Evolutionary conservation across 345 rosid genomes (phyloP).

Genomic region (Populus pruinosa): DNA sequence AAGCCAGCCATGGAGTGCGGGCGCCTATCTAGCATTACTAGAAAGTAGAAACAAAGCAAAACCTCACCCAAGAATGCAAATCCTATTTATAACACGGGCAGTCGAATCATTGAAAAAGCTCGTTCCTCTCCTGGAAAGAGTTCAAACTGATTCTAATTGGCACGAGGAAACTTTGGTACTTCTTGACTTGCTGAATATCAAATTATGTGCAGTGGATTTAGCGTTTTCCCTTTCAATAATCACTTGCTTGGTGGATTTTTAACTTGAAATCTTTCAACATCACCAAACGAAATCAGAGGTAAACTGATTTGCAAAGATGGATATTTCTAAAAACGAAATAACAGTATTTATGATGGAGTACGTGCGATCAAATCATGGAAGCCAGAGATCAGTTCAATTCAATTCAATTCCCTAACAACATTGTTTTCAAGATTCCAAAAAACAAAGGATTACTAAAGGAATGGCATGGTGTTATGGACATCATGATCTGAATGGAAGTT

Average conservation of each 20-base stretch:
- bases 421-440: conserved; percentile 1
- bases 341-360: background rate
- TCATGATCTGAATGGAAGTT: background rate
- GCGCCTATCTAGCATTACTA: background rate
- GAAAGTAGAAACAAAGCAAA: background rate
- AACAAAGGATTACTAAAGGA: background rate
- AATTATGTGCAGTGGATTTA: background rate
- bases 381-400: background rate
- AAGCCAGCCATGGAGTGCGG: no score
- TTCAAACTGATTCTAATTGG: conserved; percentile 19
- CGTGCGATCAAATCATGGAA: background rate
- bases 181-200: conserved; percentile 27
- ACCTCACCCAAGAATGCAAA: conserved; percentile 19
- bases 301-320: background rate
- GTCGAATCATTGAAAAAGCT: background rate
- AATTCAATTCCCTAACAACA: conserved; percentile 1
- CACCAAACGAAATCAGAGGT: background rate
- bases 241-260: background rate
- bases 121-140: background rate
- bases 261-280: background rate
- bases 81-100: background rate
- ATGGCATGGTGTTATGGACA: conserved; percentile 8
- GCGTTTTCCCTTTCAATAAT: background rate
- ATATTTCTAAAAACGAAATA: background rate
- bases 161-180: conserved; percentile 8